Percentiles rank a stretch among this genome's conserved stretches.
Evolutionary conservation across 2,329 filamentous ascomycete species (phyloP).

Genomic region (Botrytis medusae): DNA sequence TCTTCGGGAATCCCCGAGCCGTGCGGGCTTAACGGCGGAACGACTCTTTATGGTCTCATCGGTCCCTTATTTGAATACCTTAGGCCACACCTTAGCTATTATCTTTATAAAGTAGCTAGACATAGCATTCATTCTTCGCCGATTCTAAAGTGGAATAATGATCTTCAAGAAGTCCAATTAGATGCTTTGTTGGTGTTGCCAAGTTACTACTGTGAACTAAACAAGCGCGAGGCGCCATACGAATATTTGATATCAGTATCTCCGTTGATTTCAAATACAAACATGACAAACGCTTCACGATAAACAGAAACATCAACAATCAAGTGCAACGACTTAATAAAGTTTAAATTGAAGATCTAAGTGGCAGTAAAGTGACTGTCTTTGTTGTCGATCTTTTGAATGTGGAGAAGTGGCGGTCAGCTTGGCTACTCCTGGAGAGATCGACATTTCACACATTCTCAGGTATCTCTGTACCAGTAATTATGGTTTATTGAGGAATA

Average conservation of each 20-base stretch:
- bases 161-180: not conserved
- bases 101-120: not conserved
- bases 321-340: not conserved
- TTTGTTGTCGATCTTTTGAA: not conserved
- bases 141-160: not conserved
- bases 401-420: not conserved
- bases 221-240: not conserved
- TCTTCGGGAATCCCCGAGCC: not conserved
- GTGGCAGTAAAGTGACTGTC: not conserved
- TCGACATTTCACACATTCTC: not conserved
- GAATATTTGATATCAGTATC: not conserved
- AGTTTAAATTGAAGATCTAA: not conserved
- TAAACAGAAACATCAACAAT: not conserved
- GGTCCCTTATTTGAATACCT: not conserved
- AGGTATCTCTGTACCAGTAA: too few species aligned
- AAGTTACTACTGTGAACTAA: not conserved
- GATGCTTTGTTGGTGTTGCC: not conserved
- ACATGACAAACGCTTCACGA: not conserved
- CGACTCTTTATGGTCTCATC: not conserved
- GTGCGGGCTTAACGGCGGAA: not conserved
- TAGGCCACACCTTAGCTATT: not conserved
- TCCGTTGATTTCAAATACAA: slow-evolving; percentile 9
- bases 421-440: not conserved
- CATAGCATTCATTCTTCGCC: not conserved
- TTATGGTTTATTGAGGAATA: not conserved